Evolutionary conservation across 345 rosid species (phyloP).

Genomic region (Microthlaspi erraticum): DNA sequence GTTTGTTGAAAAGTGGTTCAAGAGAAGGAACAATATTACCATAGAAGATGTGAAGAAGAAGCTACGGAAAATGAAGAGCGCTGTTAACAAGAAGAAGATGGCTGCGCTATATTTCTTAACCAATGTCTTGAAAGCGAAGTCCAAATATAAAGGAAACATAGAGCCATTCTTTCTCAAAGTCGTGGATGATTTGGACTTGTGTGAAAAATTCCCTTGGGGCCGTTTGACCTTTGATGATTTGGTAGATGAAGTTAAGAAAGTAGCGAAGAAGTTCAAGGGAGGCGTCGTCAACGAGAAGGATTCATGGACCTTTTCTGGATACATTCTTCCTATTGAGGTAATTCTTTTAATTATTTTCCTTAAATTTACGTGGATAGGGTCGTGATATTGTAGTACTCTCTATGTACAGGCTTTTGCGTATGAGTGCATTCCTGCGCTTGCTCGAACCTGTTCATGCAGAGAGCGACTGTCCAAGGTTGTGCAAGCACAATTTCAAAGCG

Average conservation of each 20-base stretch:
- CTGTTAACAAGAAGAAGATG: not conserved
- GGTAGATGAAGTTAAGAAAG: not conserved
- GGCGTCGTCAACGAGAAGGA: not conserved
- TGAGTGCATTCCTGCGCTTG: not conserved
- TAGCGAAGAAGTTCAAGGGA: not conserved
- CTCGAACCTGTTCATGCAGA: not conserved
- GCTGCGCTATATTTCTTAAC: too few relatives aligned
- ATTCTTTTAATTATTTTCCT: too few relatives aligned
- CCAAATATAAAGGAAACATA: not conserved
- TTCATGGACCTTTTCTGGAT: not conserved
- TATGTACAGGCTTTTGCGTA: not conserved
- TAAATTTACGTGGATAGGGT: too few relatives aligned
- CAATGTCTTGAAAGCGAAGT: not conserved
- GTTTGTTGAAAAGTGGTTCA: not conserved
- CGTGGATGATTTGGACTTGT: not conserved
- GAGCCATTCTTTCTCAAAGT: not conserved
- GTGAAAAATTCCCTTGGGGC: not conserved
- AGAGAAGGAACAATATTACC: not conserved
- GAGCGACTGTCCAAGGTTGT: not conserved
- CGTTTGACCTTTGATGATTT: not conserved
- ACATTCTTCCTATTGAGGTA: not conserved
- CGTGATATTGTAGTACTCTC: not conserved
- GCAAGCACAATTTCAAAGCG: not conserved
- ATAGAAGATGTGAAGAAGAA: not conserved
- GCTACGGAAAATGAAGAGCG: not conserved